Evolutionary conservation across 441 rosid genomes (phyloP).

Genomic region (Croton setiger): DNA sequence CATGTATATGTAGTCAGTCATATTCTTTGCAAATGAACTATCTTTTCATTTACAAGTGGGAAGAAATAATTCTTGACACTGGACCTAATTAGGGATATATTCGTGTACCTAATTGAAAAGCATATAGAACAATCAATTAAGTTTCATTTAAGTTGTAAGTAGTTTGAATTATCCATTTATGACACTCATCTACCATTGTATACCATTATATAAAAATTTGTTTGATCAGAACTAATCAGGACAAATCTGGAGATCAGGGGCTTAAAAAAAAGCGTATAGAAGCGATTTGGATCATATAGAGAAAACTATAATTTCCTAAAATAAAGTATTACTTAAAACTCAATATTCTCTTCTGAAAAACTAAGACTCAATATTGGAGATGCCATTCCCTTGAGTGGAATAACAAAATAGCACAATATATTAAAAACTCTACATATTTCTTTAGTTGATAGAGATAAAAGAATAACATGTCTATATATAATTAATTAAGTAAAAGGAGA

Average conservation of each 20-base stretch:
- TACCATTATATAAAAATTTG: too few species aligned
- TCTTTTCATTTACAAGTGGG: neutral
- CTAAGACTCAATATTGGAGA: too few species aligned
- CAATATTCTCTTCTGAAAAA: too few species aligned
- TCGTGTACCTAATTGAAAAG: neutral
- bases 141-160: too few species aligned
- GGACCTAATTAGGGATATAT: constrained; percentile 5
- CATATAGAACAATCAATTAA: neutral
- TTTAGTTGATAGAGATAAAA: neutral
- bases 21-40: constrained; percentile 19
- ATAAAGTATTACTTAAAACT: neutral
- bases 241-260: too few species aligned
- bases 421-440: too few species aligned
- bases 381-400: too few species aligned
- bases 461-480: neutral
- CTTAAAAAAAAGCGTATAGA: neutral
- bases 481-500: neutral
- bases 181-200: too few species aligned
- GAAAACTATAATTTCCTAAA: neutral
- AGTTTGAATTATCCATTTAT: too few species aligned
- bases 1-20: neutral
- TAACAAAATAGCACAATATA: too few species aligned
- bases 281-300: constrained; percentile 1
- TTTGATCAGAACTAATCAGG: too few species aligned
- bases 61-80: constrained; percentile 1